Percentiles rank a stretch among this genome's conserved stretches.
phyloP scores from a whole-genome alignment of 1,284 basidiomycete genomes.

The Takashimella tepidaria region DNA sequence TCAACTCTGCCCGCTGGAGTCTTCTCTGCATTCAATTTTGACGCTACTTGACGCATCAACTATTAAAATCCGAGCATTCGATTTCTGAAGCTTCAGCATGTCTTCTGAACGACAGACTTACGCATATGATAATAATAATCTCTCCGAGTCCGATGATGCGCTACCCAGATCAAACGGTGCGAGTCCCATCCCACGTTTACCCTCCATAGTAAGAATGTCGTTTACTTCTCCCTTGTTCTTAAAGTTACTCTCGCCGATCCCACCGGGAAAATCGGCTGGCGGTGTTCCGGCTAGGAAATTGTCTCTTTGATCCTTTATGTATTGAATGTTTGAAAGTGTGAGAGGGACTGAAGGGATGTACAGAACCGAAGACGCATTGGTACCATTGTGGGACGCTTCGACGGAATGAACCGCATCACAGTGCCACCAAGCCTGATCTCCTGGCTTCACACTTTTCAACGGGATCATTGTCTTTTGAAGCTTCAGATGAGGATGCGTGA shows the following conservation, averaged over 20 bases:
- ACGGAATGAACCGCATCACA: conserved; percentile 71
- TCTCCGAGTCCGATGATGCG: too few relatives aligned
- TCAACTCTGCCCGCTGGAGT: too few relatives aligned
- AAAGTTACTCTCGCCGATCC: conserved; percentile 62
- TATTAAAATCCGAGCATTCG: too few relatives aligned
- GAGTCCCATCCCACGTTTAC: conserved; percentile 31
- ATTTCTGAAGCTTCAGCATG: too few relatives aligned
- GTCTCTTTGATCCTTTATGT: conserved; percentile 58
- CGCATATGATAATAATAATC: too few relatives aligned
- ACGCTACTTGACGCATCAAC: too few relatives aligned
- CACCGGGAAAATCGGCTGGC: conserved; percentile 70
- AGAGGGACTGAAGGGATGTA: conserved; percentile 75
- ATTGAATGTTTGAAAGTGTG: conserved; percentile 59
- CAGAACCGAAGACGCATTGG: conserved; percentile 63
- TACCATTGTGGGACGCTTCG: conserved; percentile 59
- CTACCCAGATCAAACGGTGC: too few relatives aligned
- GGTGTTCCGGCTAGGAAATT: conserved; percentile 58
- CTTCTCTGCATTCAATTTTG: too few relatives aligned
- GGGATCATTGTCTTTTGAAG: conserved; percentile 66
- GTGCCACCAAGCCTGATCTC: conserved; percentile 79
- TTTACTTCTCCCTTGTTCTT: conserved; percentile 50
- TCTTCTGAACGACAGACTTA: too few relatives aligned
- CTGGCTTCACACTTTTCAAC: conserved; percentile 65
- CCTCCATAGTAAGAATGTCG: conserved; percentile 52
- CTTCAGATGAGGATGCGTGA: conserved; percentile 65